phyloP scores from a whole-genome alignment of 352 stramenopile genomes.

The Pythium aristosporum region DNA sequence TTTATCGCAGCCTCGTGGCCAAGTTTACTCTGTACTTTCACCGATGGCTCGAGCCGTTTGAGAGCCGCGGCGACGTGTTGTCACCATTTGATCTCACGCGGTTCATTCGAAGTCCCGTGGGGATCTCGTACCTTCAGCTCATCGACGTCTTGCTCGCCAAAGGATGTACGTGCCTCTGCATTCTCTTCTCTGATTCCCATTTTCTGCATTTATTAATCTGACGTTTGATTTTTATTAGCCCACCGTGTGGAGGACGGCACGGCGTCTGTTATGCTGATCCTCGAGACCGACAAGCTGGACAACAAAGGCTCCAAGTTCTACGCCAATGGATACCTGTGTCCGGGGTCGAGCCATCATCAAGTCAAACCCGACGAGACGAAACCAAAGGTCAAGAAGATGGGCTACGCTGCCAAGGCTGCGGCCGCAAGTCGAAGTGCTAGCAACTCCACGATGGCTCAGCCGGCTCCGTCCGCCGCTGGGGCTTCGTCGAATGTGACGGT shows the following conservation, averaged over 20 bases:
- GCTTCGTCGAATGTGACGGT: background rate
- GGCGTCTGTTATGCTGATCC: constrained; percentile 65
- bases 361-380: constrained; percentile 4
- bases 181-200: constrained; percentile 11
- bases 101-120: constrained; percentile 72
- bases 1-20: constrained; percentile 81
- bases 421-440: background rate
- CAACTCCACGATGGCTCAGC: background rate
- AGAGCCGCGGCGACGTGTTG: constrained; percentile 55
- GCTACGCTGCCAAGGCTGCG: constrained; percentile 14
- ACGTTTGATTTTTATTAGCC: constrained; percentile 23
- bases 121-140: constrained; percentile 79
- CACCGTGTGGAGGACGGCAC: constrained; percentile 48
- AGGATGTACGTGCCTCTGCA: constrained; percentile 40
- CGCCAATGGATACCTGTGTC: constrained; percentile 73
- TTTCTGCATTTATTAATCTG: background rate
- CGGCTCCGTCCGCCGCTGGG: background rate
- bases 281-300: constrained; percentile 74
- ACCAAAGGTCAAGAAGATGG: constrained; percentile 7
- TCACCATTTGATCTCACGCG: constrained; percentile 65
- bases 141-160: constrained; percentile 79
- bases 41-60: constrained; percentile 68
- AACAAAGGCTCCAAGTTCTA: constrained; percentile 80
- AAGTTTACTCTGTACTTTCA: constrained; percentile 87
- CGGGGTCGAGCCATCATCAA: constrained; percentile 43